Evolutionary conservation across 106 monocot genomes (phyloP), one percentile per base, ranked within the genome.

Genomic region (Acorus calamus): DNA sequence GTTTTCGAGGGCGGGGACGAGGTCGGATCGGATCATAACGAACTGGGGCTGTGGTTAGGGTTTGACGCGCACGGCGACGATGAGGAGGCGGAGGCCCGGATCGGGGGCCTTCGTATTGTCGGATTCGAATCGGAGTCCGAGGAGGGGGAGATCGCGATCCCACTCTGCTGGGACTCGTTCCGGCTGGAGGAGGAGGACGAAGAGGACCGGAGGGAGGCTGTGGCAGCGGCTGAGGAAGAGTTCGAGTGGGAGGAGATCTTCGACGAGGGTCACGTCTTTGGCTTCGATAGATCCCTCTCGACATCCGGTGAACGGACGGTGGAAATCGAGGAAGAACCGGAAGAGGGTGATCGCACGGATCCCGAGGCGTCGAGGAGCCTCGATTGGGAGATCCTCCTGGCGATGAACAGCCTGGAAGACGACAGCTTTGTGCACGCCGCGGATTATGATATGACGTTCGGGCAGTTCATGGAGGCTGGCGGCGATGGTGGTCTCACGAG

Each of bases 221-320:
- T 28, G 28, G 28, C 28, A 1, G 28, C 28, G 28, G 28, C 28
- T 28, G 67, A 52, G 45, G 79, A 73, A 2, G 96, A 91, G 6
- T 82, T 90, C 56, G 96, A 87, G 43, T 87, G 87, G 91, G 91
- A 96, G 74, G 84, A 91, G 69, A 67, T 96, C 3, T 5, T 64
- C 3, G 86, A 74, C 2, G 72, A 67, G 14, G 14, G 75, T 43
- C 71, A 70, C 44, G 68, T 58, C 4, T 11, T 68, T 8, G 60
- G 51, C 43, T 6, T 62, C 28, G 28, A 28, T 28, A 28, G 45
- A 45, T 46, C 62, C 12, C 2, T 46, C 8, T 65, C 11, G 59
- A 3, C 9, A 3, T 7, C 51, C 9, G 9, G 9, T 2, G 51
- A 9, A 0, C 7, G 9, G 9, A 9, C 5, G 9, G 51, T 7